Evolutionary conservation across 2,329 filamentous ascomycete genomes (phyloP).

Genomic region (Aspergillus ruber): DNA sequence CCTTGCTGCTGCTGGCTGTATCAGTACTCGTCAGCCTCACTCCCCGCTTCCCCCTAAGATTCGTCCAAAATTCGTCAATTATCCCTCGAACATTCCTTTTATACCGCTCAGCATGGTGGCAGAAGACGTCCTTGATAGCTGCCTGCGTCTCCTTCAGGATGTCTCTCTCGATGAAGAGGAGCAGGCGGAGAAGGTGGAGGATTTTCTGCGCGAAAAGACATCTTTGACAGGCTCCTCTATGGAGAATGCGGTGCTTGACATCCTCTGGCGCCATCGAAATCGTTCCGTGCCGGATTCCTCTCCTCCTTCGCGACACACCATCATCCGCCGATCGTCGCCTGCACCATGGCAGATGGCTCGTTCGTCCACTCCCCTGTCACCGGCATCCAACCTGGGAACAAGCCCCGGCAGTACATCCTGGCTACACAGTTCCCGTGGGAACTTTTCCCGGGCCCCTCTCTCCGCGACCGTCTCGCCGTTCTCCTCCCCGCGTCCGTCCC

Average conservation of each 20-base stretch:
- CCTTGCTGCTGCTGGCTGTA: not conserved
- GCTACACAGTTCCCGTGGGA: conserved; percentile 64
- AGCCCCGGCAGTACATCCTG: conserved; percentile 80
- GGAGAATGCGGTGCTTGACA: conserved; percentile 85
- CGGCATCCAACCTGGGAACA: conserved; percentile 67
- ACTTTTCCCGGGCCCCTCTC: conserved; percentile 69
- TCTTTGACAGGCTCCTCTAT: conserved; percentile 67
- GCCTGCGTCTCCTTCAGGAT: conserved; percentile 81
- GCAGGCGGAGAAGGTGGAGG: conserved; percentile 85
- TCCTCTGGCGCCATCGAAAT: conserved; percentile 62
- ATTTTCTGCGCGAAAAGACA: conserved; percentile 73
- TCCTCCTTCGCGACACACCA: conserved; percentile 78
- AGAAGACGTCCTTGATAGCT: conserved; percentile 87
- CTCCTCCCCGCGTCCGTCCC: conserved; percentile 86
- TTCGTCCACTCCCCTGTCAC: conserved; percentile 72
- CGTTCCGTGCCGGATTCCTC: conserved; percentile 54
- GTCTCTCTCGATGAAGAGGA: conserved; percentile 82
- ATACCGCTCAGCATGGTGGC: conserved; percentile 64
- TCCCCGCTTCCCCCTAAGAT: conserved; percentile 3
- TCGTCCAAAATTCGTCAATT: conserved; percentile 2
- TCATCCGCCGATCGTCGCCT: conserved; percentile 83
- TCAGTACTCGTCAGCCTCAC: conserved; percentile 2
- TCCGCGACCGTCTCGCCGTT: conserved; percentile 79
- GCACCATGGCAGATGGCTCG: conserved; percentile 81
- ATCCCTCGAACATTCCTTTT: conserved; percentile 5